Base-by-base conservation (phyloP, 2,329 filamentous ascomycete genomes). In the Cercospora sesami region DNA sequence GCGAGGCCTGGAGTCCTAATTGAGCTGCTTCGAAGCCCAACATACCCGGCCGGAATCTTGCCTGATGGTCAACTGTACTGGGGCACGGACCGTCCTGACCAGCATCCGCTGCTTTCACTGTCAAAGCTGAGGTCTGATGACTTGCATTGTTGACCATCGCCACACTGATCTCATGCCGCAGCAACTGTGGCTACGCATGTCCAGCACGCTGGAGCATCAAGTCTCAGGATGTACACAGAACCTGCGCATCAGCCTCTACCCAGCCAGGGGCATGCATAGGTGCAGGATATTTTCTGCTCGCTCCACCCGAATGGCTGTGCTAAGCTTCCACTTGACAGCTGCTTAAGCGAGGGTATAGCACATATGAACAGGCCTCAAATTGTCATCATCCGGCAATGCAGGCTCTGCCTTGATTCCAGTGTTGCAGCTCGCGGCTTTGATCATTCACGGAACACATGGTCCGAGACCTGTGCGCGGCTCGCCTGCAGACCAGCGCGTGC, bases 321-420 rank as follows among this genome's bases (percentile, higher is more conserved):
- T 18, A 42, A 64, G 48, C 28, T 36, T 64, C 21, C 28, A 12
- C 23, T 51, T 64, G 51, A 64, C 51, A 64, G 62, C 51, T 58
- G 45, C 23, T 39, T 63, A 42, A 58, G 48, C 33, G 31, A 42
- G 5, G 48, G 62, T 18, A 18, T 8, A 28, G 28, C 28, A 28
- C 45, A 57, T 55, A 64, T 14, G 48, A 42, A 30, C 61, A 64
- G 61, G 61, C 61, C 53, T 55, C 28, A 64, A 57, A 58, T 64
- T 64, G 62, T 64, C 62, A 64, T 51, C 62, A 36, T 64, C 16
- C 62, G 21, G 14, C 5, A 39, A 42, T 23, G 45, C 21, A 23
- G 21, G 18, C 7, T 21, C 45, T 51, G 45, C 45, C 45, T 51
- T 51, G 45, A 51, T 51, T 51, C 18, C 45, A 51, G 45, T 51